Conservation (phyloP, 768 basidiomycete genomes). For the Clitopilus passeckerianus region DNA sequence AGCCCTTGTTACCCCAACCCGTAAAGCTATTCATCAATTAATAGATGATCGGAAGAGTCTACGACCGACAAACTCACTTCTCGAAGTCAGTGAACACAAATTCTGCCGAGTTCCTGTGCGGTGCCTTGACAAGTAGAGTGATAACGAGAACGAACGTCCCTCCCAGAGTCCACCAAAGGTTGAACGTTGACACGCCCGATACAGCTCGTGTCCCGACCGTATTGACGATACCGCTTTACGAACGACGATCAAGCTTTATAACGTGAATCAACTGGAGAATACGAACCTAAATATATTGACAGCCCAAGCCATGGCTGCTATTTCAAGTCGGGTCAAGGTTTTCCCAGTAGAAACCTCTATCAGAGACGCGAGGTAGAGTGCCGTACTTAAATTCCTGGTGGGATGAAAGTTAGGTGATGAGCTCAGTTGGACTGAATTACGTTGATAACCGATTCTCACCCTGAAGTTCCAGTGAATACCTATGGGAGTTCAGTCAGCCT, state of each 20-base stretch:
- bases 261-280: not conserved
- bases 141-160: conserved; percentile 55
- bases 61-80: conserved; percentile 28
- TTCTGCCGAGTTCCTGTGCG: conserved; percentile 42
- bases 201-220: conserved; percentile 54
- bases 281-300: conserved; percentile 33
- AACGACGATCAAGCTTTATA: not conserved
- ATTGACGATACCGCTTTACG: conserved; percentile 45
- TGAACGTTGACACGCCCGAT: conserved; percentile 49
- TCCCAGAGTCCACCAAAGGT: conserved; percentile 58
- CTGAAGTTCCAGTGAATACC: conserved; percentile 51
- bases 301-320: conserved; percentile 51
- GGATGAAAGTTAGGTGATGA: not conserved
- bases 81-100: conserved; percentile 57
- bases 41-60: not conserved
- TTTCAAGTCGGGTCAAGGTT: conserved; percentile 41
- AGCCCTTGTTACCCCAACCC: conserved; percentile 47
- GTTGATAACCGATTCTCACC: conserved; percentile 31
- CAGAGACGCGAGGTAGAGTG: conserved; percentile 50
- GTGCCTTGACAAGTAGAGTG: conserved; percentile 51
- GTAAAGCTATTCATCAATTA: conserved; percentile 35
- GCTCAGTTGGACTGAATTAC: conserved; percentile 21
- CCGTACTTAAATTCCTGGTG: conserved; percentile 27
- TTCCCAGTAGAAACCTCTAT: conserved; percentile 42
- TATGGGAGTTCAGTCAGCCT: not conserved